phyloP scores from a whole-genome alignment of 169 alveolate genomes.

The Plasmodium relictum region DNA sequence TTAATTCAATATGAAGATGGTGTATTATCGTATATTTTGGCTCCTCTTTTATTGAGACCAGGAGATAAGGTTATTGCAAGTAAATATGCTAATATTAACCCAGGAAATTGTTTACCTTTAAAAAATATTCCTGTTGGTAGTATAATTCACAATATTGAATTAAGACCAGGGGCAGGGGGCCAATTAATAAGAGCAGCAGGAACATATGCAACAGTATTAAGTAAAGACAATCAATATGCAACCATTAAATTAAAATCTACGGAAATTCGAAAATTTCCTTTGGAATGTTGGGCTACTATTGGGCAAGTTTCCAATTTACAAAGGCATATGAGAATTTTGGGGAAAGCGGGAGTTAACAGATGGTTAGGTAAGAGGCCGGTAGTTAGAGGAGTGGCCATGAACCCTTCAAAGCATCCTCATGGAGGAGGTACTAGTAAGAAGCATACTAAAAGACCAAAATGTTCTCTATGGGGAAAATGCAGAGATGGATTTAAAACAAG shows the following conservation, averaged over 20 bases:
- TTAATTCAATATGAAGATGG: slow-evolving; percentile 93
- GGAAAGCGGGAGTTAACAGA: slow-evolving; percentile 89
- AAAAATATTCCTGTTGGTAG: slow-evolving; percentile 89
- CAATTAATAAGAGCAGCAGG: slow-evolving; percentile 92
- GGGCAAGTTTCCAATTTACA: slow-evolving; percentile 90
- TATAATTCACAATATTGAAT: slow-evolving; percentile 90
- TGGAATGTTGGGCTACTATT: slow-evolving; percentile 92
- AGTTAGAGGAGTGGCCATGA: slow-evolving; percentile 91
- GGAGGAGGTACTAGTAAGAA: slow-evolving; percentile 91
- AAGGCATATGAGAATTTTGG: slow-evolving; percentile 82
- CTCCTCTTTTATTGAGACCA: slow-evolving; percentile 90
- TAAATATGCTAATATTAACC: slow-evolving; percentile 89
- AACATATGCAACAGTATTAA: slow-evolving; percentile 85
- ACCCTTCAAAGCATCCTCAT: slow-evolving; percentile 91
- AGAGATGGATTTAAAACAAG: slow-evolving; percentile 88
- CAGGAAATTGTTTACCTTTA: slow-evolving; percentile 92
- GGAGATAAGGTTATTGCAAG: slow-evolving; percentile 91
- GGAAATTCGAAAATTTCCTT: slow-evolving; percentile 90
- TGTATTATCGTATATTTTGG: slow-evolving; percentile 91
- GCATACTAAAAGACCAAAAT: slow-evolving; percentile 88
- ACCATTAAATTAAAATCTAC: slow-evolving; percentile 90
- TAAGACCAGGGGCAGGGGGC: slow-evolving; percentile 93
- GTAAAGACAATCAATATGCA: slow-evolving; percentile 88
- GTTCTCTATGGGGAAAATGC: slow-evolving; percentile 90
- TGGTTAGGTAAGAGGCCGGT: slow-evolving; percentile 90